phyloP scores from a whole-genome alignment of 2,329 filamentous ascomycete species.

The Aureobasidium mangrovei region DNA sequence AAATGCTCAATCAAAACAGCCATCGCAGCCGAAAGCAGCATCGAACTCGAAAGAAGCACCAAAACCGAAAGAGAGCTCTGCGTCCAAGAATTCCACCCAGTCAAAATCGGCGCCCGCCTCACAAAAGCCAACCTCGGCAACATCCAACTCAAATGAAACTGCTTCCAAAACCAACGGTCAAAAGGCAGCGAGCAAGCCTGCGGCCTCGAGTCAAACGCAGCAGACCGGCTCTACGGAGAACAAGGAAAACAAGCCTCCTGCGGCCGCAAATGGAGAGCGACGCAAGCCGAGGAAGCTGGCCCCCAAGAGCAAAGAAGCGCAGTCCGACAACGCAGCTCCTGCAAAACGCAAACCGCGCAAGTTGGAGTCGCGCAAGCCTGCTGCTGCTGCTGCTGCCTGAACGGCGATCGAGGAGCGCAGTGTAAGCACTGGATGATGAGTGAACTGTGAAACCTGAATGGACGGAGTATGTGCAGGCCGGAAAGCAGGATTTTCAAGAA shows the following conservation, averaged over 20 bases:
- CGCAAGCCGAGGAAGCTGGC: slow-evolving; percentile 24
- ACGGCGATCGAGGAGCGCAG: too few relatives aligned
- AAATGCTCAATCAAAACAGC: background rate
- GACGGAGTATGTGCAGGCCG: too few relatives aligned
- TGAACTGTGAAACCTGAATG: too few relatives aligned
- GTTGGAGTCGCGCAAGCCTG: slow-evolving; percentile 21
- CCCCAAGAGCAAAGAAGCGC: slow-evolving; percentile 16
- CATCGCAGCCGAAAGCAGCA: background rate
- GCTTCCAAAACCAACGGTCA: slow-evolving; percentile 15
- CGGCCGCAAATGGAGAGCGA: slow-evolving; percentile 15
- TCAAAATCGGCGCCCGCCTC: background rate
- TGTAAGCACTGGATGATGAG: too few relatives aligned
- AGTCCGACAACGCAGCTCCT: background rate
- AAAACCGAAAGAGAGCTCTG: background rate
- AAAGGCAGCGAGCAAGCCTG: slow-evolving; percentile 16
- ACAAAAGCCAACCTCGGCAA: background rate
- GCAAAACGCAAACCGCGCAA: slow-evolving; percentile 22
- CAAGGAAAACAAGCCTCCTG: slow-evolving; percentile 19
- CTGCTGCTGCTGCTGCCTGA: slow-evolving; percentile 3
- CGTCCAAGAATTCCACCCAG: background rate
- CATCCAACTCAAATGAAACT: background rate
- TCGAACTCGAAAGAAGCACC: background rate
- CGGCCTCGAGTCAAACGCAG: slow-evolving; percentile 14
- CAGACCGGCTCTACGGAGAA: slow-evolving; percentile 12
- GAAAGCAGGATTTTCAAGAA: too few relatives aligned